These are phyloP conservation scores for Paraglomus brasilianum DNA, from an alignment of 192 early-diverging fungal species.

Conservation along the genomic window DNA sequence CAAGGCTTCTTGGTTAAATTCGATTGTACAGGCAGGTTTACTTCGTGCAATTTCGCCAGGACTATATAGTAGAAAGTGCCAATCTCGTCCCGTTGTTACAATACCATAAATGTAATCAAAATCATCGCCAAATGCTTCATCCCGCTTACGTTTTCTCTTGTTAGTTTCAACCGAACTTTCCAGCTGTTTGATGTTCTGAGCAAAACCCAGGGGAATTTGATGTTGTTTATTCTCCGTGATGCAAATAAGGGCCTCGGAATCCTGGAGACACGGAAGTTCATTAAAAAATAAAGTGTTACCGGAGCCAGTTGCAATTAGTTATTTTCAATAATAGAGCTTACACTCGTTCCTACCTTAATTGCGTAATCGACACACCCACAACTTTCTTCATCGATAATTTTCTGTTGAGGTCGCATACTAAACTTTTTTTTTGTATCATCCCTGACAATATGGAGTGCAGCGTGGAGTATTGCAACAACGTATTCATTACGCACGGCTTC, in stretches of 20 bases:
- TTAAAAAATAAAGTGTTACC: no score
- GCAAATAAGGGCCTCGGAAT: no score
- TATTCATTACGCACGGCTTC: constrained; percentile 14
- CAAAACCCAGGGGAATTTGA: no score
- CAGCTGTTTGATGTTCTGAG: constrained; percentile 13
- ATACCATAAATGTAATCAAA: constrained; percentile 16
- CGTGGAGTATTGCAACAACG: constrained; percentile 13
- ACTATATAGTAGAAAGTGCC: constrained; percentile 9
- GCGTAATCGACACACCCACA: background rate
- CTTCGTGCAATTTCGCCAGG: background rate
- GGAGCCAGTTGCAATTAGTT: no score
- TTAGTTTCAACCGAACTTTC: constrained; percentile 6
- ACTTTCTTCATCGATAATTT: constrained; percentile 6
- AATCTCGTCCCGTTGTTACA: constrained; percentile 5
- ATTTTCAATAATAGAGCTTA: no score
- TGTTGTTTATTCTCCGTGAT: no score
- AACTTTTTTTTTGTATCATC: background rate
- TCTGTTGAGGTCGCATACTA: background rate
- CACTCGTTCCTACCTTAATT: constrained; percentile 6
- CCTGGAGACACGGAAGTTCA: no score
- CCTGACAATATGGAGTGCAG: background rate
- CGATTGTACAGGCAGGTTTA: no score
- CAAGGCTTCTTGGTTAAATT: no score
- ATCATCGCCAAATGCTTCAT: background rate
- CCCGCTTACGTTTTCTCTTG: constrained; percentile 9